phyloP scores from a whole-genome alignment of 805 yeast species.

The Candida namnaoensis region DNA sequence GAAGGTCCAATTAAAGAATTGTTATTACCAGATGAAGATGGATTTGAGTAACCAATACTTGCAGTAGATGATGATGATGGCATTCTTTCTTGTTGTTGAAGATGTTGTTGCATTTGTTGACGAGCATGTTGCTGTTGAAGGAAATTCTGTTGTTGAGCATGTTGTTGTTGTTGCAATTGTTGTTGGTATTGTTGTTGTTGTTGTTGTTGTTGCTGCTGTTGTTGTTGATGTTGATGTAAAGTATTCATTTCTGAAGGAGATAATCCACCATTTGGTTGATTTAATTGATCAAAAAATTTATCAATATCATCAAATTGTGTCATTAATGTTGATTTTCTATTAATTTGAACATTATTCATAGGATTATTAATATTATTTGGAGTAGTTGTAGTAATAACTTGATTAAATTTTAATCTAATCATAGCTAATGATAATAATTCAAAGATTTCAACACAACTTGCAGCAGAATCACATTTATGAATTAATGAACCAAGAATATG shows the following conservation, averaged over 20 bases:
- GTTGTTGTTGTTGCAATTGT: slow-evolving; percentile 2
- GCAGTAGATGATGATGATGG: too few relatives aligned
- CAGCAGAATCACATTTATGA: slow-evolving; percentile 75
- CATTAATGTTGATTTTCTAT: not conserved
- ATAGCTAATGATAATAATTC: slow-evolving; percentile 69
- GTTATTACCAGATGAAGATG: not conserved
- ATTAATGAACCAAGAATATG: slow-evolving; percentile 50
- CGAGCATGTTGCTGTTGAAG: slow-evolving; percentile 1
- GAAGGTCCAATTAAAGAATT: slow-evolving; percentile 1
- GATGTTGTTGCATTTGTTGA: slow-evolving; percentile 1
- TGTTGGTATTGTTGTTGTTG: slow-evolving; percentile 3
- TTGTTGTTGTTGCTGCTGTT: not conserved
- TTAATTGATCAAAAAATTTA: slow-evolving; percentile 15
- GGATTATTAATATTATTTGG: slow-evolving; percentile 4
- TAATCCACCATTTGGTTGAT: slow-evolving; percentile 1
- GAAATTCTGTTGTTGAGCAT: not conserved
- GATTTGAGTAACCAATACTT: too few relatives aligned
- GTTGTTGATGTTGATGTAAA: slow-evolving; percentile 2
- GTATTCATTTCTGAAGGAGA: not conserved
- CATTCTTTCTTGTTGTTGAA: too few relatives aligned
- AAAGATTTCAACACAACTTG: slow-evolving; percentile 60
- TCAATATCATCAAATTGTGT: slow-evolving; percentile 13
- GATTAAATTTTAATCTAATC: slow-evolving; percentile 40
- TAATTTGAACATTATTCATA: not conserved
- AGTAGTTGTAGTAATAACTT: slow-evolving; percentile 1